phyloP scores from a whole-genome alignment of 129 eudicot species.

The Flaveria ramosissima region DNA sequence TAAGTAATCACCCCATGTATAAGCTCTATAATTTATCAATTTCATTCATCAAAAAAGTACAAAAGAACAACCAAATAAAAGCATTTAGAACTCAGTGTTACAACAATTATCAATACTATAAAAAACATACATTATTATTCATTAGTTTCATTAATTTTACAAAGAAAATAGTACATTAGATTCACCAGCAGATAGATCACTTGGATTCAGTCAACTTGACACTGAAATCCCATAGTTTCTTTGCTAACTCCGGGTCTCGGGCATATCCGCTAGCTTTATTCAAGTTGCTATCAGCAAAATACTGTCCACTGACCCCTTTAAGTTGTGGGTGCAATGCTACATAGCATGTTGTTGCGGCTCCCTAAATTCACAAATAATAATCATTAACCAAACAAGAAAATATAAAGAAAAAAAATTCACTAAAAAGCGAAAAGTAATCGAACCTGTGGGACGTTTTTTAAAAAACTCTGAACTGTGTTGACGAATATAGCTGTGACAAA shows the following conservation, averaged over 20 bases:
- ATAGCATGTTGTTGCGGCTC: conserved; percentile 83
- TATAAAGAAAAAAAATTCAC: neutral
- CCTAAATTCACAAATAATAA: conserved; percentile 38
- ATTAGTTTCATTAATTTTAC: neutral
- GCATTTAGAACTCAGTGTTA: neutral
- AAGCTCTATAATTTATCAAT: too few relatives aligned
- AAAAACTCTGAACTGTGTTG: conserved; percentile 40
- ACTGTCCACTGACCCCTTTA: conserved; percentile 69
- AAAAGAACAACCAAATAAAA: neutral
- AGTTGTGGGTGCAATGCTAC: conserved; percentile 75
- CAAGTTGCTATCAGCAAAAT: conserved; percentile 68
- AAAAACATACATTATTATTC: conserved; percentile 11
- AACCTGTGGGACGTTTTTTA: conserved; percentile 72
- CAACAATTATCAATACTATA: neutral
- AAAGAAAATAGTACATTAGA: conserved; percentile 17
- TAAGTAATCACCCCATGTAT: too few relatives aligned
- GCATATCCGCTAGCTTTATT: conserved; percentile 46
- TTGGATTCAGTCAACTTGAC: conserved; percentile 46
- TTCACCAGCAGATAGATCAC: conserved; percentile 6
- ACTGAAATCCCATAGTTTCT: conserved; percentile 84
- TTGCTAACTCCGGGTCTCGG: conserved; percentile 57
- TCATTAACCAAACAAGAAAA: conserved; percentile 4
- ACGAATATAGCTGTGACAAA: conserved; percentile 29
- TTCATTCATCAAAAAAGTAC: too few relatives aligned
- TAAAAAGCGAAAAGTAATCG: neutral